Evolutionary conservation across 176 grass and related monocot species (phyloP), one percentile per base, ranked within the genome.

Genomic region (Cenchrus fungigraminus): DNA sequence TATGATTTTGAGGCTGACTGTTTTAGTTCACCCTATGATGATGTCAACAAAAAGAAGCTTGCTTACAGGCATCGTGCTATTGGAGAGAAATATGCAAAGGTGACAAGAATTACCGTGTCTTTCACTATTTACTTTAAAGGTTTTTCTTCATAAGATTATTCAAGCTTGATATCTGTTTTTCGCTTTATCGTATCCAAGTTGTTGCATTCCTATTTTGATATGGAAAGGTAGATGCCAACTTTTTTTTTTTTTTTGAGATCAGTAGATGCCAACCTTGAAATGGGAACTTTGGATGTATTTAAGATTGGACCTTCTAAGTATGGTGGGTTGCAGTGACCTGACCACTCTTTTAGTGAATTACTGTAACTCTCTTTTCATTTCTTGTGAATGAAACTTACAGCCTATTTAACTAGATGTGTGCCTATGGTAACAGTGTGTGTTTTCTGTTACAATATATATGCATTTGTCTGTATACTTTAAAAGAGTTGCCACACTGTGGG

Each of bases 51-150:
- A 88, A 98, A 75, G 82, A 98, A 95, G 81, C 92, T 95, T 82
- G 92, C 95, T 86, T 98, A 95, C 64, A 90, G 92, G 76, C 91
- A 95, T 58, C 92, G 92, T 70, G 79, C 91, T 70, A 84, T 93
- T 63, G n/a, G 78, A 68, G 89, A 98, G 51, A 98, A 98, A 81
- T 98, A 95, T 89, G 84, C 86, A 79, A 90, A 95, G 95, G 95
- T 98, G 68, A 65, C 15, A 45, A 19, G 5, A 78, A 82, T 70
- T 87, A 28, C 40, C 53, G 78, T 78, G 77, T 73, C 71, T 73
- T 61, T 50, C 25, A 58, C 65, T 78, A 73, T 72, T 81, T 85
- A 25, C 51, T 68, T 59, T 83, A 1, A 73, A 75, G 80, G 13
- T 71, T 78, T 76, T 84, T 20, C 54, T 86, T 74, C 13, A 52